These are phyloP conservation scores for Hippophae rhamnoides DNA, from an alignment of 306 rosid genomes.

Conservation along the genomic window DNA sequence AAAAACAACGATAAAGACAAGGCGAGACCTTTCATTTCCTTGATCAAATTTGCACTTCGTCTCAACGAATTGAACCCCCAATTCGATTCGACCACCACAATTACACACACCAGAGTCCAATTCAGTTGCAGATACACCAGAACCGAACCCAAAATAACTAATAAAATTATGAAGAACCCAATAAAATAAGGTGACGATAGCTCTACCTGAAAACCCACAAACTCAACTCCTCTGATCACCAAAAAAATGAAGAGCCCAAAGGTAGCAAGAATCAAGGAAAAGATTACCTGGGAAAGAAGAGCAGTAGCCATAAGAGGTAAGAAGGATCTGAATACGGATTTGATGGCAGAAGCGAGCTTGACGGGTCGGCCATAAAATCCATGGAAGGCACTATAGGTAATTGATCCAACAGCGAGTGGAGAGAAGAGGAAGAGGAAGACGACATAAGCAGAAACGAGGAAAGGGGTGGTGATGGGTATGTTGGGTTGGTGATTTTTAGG, in stretches of 20 bases:
- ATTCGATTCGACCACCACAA: constrained; percentile 33
- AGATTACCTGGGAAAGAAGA: constrained; percentile 13
- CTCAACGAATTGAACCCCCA: constrained; percentile 32
- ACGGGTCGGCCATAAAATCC: constrained; percentile 42
- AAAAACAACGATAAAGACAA: constrained; percentile 30
- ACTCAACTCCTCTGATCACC: constrained; percentile 4
- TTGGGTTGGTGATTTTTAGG: neutral
- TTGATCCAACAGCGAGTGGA: constrained; percentile 31
- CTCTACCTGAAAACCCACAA: constrained; percentile 8
- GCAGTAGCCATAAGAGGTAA: constrained; percentile 34
- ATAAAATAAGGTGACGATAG: constrained; percentile 17
- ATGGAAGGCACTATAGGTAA: constrained; percentile 45
- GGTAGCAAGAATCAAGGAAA: neutral
- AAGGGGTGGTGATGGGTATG: neutral
- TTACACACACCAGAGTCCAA: constrained; percentile 33
- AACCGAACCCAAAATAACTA: constrained; percentile 4
- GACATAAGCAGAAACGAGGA: constrained; percentile 16
- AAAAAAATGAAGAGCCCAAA: constrained; percentile 14
- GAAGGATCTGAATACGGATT: constrained; percentile 30
- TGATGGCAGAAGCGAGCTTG: constrained; percentile 34
- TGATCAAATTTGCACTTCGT: neutral
- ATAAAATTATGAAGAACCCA: neutral
- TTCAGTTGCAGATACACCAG: constrained; percentile 32
- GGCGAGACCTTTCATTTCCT: constrained; percentile 35
- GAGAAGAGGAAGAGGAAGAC: constrained; percentile 25